These are phyloP conservation scores for Penicillium sp. DNA, from an alignment of 2,329 filamentous ascomycete genomes.

Conservation along the genomic window DNA sequence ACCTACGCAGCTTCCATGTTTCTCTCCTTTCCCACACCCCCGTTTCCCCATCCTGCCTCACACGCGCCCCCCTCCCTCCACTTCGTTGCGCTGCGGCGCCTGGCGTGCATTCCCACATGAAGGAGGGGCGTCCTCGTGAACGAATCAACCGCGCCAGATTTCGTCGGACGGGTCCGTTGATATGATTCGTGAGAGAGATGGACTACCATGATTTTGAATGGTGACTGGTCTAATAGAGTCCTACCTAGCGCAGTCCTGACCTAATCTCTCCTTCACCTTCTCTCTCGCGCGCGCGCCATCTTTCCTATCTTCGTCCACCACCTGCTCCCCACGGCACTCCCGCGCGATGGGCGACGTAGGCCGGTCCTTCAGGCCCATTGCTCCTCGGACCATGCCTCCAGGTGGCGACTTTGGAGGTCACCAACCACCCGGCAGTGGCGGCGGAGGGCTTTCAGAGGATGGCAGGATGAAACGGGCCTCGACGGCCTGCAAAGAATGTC, in stretches of 20 bases:
- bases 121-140: too few relatives aligned
- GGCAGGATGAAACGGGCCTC: conserved; percentile 36
- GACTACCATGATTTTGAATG: conserved; percentile 11
- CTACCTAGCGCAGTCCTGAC: too few relatives aligned
- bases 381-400: conserved; percentile 26
- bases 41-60: too few relatives aligned
- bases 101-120: too few relatives aligned
- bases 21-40: too few relatives aligned
- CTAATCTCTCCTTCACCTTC: background rate
- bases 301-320: background rate
- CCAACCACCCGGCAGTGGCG: conserved; percentile 13
- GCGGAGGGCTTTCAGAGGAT: conserved; percentile 27
- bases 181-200: conserved; percentile 11
- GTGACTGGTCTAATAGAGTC: too few relatives aligned
- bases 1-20: too few relatives aligned
- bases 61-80: too few relatives aligned
- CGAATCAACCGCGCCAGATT: conserved; percentile 1
- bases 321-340: too few relatives aligned
- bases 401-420: conserved; percentile 14
- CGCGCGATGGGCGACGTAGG: conserved; percentile 30
- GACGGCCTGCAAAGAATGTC: conserved; percentile 39
- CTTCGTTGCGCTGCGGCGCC: too few relatives aligned
- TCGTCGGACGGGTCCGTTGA: conserved; percentile 7
- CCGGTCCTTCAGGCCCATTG: conserved; percentile 32
- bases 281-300: too few relatives aligned